Conservation (phyloP, 1,139 yeast genomes). For the Debaryomyces robertsiae region DNA sequence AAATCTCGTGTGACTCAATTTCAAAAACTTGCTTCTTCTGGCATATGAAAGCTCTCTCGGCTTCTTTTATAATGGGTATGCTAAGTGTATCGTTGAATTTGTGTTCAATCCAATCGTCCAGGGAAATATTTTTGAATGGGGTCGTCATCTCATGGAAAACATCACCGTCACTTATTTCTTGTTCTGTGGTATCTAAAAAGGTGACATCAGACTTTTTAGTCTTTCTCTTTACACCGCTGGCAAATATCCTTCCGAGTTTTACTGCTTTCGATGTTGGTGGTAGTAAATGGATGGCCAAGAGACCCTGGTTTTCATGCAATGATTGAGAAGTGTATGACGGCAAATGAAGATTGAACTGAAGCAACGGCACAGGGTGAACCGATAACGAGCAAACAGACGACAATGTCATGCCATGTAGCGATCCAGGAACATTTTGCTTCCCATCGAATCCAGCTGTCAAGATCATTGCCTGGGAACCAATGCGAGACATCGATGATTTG, state of each 20-base stretch:
- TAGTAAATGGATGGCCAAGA: constrained; percentile 74
- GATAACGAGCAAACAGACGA: constrained; percentile 82
- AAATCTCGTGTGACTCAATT: constrained; percentile 82
- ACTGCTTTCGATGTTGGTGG: constrained; percentile 59
- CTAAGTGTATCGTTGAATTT: constrained; percentile 23
- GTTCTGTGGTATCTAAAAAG: constrained; percentile 15
- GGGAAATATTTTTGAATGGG: constrained; percentile 45
- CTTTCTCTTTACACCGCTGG: constrained; percentile 53
- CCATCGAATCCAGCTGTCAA: constrained; percentile 29
- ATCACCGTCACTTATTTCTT: constrained; percentile 37
- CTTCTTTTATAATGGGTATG: constrained; percentile 61
- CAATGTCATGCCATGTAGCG: constrained; percentile 73
- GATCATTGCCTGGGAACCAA: constrained; percentile 49
- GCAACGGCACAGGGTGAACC: constrained; percentile 67
- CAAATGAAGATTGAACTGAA: constrained; percentile 79
- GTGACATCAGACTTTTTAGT: constrained; percentile 16
- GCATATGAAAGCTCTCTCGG: constrained; percentile 70
- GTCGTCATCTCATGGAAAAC: constrained; percentile 49
- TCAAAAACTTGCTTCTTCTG: constrained; percentile 52
- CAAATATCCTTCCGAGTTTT: constrained; percentile 57
- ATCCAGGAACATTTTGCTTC: neutral
- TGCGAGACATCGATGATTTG: constrained; percentile 41
- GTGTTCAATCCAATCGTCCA: constrained; percentile 30
- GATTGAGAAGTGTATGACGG: constrained; percentile 77
- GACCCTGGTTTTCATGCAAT: constrained; percentile 52